These are phyloP conservation scores for Cinnamomum micranthum DNA, from an alignment of 164 flowering plant species.

Conservation along the genomic window DNA sequence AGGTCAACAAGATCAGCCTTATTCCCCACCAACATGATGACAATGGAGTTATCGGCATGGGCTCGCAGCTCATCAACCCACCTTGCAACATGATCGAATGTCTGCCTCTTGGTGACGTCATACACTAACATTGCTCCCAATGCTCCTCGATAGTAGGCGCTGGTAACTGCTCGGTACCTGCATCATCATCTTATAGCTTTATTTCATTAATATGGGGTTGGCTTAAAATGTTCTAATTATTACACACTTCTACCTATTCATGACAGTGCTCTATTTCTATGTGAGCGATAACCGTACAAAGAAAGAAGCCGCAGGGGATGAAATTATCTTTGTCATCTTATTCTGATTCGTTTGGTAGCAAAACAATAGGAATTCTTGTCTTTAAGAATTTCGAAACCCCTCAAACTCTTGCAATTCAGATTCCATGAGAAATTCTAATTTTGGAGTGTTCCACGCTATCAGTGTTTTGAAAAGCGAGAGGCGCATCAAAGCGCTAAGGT, in stretches of 20 bases:
- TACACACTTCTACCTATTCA: neutral
- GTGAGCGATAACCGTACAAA: too few relatives aligned
- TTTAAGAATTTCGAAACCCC: too few relatives aligned
- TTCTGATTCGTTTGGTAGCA: too few relatives aligned
- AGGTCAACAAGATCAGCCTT: conserved; percentile 56
- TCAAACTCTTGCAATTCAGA: too few relatives aligned
- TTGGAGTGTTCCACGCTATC: too few relatives aligned
- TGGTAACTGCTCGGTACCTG: conserved; percentile 73
- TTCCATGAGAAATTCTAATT: too few relatives aligned
- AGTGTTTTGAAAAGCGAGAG: too few relatives aligned
- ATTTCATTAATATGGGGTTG: neutral
- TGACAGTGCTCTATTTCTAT: neutral
- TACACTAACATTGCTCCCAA: conserved; percentile 71
- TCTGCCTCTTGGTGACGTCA: conserved; percentile 58
- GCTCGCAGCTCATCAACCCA: conserved; percentile 70
- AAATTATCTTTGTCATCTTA: too few relatives aligned
- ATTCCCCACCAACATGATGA: conserved; percentile 64
- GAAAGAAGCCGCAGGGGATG: too few relatives aligned
- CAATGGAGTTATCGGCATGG: conserved; percentile 59
- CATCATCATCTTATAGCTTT: neutral
- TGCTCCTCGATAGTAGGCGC: conserved; percentile 81
- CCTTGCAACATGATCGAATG: conserved; percentile 59
- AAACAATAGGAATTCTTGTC: too few relatives aligned
- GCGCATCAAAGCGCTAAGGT: too few relatives aligned
- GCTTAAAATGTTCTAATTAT: neutral